These are phyloP conservation scores for Paecilomyces variotii DNA, from an alignment of 2,329 filamentous ascomycete species.

Conservation along the genomic window DNA sequence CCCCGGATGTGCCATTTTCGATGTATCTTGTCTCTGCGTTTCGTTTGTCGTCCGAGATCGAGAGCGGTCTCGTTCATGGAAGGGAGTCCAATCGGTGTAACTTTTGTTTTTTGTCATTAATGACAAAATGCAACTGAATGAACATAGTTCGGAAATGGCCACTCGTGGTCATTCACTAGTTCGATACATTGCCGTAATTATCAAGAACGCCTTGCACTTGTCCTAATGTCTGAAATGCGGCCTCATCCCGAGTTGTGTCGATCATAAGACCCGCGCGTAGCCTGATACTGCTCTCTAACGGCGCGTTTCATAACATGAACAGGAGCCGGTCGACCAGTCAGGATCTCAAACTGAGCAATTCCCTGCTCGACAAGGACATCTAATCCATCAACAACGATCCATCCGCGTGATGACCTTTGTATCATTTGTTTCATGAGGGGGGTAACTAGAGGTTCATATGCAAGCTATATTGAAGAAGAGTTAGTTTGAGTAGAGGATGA, in stretches of 20 bases:
- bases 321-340: conserved; percentile 15
- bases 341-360: conserved; percentile 17
- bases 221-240: not conserved
- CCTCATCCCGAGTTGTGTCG: not conserved
- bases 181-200: too few species aligned
- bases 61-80: not conserved
- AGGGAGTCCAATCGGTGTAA: too few species aligned
- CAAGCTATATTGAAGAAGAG: conserved; percentile 5
- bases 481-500: not conserved
- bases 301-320: conserved; percentile 15
- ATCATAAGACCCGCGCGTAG: not conserved
- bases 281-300: conserved; percentile 7
- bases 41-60: not conserved
- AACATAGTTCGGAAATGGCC: too few species aligned
- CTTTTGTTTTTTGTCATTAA: too few species aligned
- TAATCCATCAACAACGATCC: conserved; percentile 16
- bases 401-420: conserved; percentile 8
- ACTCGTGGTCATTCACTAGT: too few species aligned
- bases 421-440: conserved; percentile 10
- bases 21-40: not conserved
- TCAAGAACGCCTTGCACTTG: not conserved
- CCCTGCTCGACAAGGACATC: conserved; percentile 15
- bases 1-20: not conserved
- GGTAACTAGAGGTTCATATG: conserved; percentile 11
- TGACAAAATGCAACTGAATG: too few species aligned